Conservation (phyloP, 2,329 filamentous ascomycete species). For the Nakataea oryzae region DNA sequence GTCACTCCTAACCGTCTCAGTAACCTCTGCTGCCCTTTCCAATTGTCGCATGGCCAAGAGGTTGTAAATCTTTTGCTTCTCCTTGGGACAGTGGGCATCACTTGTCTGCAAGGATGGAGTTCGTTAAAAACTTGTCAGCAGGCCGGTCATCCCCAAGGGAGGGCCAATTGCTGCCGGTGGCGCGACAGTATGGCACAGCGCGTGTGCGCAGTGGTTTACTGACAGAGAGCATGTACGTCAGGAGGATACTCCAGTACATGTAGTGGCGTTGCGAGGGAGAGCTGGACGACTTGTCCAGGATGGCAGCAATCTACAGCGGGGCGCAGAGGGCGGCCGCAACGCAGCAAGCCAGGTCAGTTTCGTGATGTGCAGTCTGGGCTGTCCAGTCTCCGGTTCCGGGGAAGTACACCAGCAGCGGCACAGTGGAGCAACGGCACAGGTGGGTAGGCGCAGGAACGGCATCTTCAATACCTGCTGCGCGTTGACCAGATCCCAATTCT, state of each 20-base stretch:
- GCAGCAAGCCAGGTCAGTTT: neutral
- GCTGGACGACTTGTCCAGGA: slow-evolving; percentile 37
- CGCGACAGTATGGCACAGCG: neutral
- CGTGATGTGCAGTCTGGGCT: neutral
- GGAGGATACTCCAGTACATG: slow-evolving; percentile 44
- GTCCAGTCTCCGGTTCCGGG: neutral
- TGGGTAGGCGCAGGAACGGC: neutral
- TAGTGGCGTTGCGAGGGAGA: slow-evolving; percentile 31
- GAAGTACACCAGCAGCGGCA: neutral
- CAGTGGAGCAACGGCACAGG: neutral
- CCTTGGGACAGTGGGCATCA: slow-evolving; percentile 28
- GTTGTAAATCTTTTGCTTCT: slow-evolving; percentile 40
- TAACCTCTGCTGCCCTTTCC: slow-evolving; percentile 34
- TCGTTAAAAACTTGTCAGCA: neutral
- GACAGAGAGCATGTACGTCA: slow-evolving; percentile 43
- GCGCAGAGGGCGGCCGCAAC: neutral
- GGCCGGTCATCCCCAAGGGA: neutral
- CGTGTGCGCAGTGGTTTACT: no score
- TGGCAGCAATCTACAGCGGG: slow-evolving; percentile 43
- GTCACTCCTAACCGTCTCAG: slow-evolving; percentile 28
- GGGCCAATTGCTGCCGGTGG: neutral
- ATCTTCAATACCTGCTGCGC: slow-evolving; percentile 38
- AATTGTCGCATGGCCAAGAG: slow-evolving; percentile 40
- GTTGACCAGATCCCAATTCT: slow-evolving; percentile 44
- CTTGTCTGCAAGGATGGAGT: slow-evolving; percentile 28